phyloP scores from a whole-genome alignment of 2,329 filamentous ascomycete genomes.

The Parastagonospora avenae region DNA sequence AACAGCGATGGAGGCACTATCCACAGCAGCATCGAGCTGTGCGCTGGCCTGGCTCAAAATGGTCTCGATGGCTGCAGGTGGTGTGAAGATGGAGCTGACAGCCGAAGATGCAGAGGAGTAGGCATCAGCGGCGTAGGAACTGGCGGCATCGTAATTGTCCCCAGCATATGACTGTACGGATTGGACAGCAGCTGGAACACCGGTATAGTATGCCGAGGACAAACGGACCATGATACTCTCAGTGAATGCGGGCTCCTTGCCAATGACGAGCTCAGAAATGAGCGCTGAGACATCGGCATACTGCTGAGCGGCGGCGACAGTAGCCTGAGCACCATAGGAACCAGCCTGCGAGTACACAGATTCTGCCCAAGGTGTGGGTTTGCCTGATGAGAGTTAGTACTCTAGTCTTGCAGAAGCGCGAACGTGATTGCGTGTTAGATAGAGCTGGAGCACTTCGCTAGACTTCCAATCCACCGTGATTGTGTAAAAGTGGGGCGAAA shows the following conservation, averaged over 20 bases:
- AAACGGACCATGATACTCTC: conserved; percentile 78
- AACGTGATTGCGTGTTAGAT: no score
- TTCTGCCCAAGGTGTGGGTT: conserved; percentile 59
- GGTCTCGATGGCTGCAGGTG: conserved; percentile 62
- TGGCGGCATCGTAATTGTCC: conserved; percentile 52
- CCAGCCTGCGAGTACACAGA: conserved; percentile 58
- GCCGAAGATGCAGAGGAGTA: conserved; percentile 55
- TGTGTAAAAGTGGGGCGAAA: no score
- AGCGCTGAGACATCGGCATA: conserved; percentile 73
- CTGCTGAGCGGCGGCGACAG: conserved; percentile 64
- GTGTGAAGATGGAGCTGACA: conserved; percentile 58
- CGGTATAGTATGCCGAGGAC: conserved; percentile 73
- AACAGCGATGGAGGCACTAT: conserved; percentile 62
- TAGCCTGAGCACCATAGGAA: conserved; percentile 66
- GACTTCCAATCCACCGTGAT: no score
- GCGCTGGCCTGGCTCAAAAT: conserved; percentile 62
- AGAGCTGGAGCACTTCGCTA: no score
- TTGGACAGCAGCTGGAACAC: conserved; percentile 60
- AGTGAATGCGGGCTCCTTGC: conserved; percentile 79
- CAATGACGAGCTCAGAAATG: conserved; percentile 75
- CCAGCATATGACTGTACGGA: conserved; percentile 60
- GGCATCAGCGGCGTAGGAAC: conserved; percentile 57
- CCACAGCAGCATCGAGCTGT: conserved; percentile 63
- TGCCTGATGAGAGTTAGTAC: conserved; percentile 38
- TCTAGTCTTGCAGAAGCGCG: no score